Conservation (phyloP, 179 eudicot species). For the Corrigiola litoralis region DNA sequence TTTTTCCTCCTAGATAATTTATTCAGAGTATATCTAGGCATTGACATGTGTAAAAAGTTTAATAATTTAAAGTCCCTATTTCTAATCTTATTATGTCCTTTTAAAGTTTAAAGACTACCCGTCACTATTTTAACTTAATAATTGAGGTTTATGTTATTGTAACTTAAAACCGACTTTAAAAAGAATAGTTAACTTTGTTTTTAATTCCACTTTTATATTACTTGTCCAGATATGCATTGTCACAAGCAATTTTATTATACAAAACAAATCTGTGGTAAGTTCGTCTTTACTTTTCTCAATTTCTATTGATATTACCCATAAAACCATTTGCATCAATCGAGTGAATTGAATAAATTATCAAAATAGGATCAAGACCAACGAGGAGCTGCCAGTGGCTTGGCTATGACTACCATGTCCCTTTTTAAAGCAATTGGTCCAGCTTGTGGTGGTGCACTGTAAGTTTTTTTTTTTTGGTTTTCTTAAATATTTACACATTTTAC, state of each 20-base stretch:
- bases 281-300: neutral
- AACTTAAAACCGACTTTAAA: too few relatives aligned
- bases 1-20: too few relatives aligned
- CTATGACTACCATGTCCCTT: conserved; percentile 52
- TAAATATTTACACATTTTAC: neutral
- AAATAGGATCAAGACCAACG: conserved; percentile 45
- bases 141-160: too few relatives aligned
- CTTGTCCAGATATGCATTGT: conserved; percentile 26
- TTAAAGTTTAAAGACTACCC: too few relatives aligned
- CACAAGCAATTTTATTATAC: conserved; percentile 34
- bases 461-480: neutral
- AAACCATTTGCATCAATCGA: neutral
- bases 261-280: conserved; percentile 43
- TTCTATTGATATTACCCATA: neutral
- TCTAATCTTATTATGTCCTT: too few relatives aligned
- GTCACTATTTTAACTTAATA: too few relatives aligned
- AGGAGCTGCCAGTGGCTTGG: conserved; percentile 55
- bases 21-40: too few relatives aligned
- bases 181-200: too few relatives aligned
- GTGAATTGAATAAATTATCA: neutral
- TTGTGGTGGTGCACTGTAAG: conserved; percentile 51
- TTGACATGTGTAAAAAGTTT: too few relatives aligned
- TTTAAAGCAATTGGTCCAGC: conserved; percentile 55
- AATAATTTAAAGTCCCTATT: too few relatives aligned
- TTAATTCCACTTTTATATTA: neutral